These are phyloP conservation scores for Pythium biforme DNA, from an alignment of 352 stramenopile genomes.

Conservation along the genomic window DNA sequence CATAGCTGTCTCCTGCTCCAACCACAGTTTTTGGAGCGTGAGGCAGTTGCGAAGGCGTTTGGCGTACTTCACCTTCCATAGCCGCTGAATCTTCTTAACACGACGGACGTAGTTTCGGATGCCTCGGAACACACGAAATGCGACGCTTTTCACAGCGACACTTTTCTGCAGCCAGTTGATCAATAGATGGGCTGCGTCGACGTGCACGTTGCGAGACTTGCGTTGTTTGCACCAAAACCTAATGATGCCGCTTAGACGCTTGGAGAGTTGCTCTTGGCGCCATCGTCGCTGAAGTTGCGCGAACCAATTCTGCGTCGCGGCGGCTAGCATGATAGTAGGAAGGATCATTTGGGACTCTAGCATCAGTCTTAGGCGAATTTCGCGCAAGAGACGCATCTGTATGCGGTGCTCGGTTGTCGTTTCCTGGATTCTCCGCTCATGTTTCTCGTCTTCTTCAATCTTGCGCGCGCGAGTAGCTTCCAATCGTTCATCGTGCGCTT, in stretches of 20 bases:
- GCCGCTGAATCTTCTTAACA: slow-evolving; percentile 49
- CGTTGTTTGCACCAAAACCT: slow-evolving; percentile 48
- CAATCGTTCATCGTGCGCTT: slow-evolving; percentile 37
- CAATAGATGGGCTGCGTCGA: slow-evolving; percentile 36
- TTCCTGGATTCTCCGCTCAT: slow-evolving; percentile 43
- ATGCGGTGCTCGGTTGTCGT: slow-evolving; percentile 47
- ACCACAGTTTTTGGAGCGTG: slow-evolving; percentile 47
- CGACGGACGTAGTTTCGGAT: slow-evolving; percentile 49
- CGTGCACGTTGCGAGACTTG: slow-evolving; percentile 32
- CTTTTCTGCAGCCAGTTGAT: slow-evolving; percentile 68
- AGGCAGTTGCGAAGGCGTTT: slow-evolving; percentile 38
- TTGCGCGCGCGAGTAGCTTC: slow-evolving; percentile 36
- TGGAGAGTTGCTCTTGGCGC: slow-evolving; percentile 36
- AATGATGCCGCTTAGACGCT: slow-evolving; percentile 38
- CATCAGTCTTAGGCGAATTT: slow-evolving; percentile 36
- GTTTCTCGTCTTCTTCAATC: slow-evolving; percentile 42
- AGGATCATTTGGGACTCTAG: slow-evolving; percentile 41
- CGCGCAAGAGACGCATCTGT: slow-evolving; percentile 39
- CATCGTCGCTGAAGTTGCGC: slow-evolving; percentile 36
- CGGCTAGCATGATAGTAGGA: slow-evolving; percentile 43
- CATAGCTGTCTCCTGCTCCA: slow-evolving; percentile 43
- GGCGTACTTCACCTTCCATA: slow-evolving; percentile 50
- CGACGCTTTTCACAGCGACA: slow-evolving; percentile 49
- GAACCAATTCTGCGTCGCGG: slow-evolving; percentile 49
- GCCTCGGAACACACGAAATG: slow-evolving; percentile 55